Percentiles rank a stretch among this genome's conserved stretches.
Evolutionary conservation across 192 early-diverging fungal genomes (phyloP).

Genomic region (Coemansia sp.): DNA sequence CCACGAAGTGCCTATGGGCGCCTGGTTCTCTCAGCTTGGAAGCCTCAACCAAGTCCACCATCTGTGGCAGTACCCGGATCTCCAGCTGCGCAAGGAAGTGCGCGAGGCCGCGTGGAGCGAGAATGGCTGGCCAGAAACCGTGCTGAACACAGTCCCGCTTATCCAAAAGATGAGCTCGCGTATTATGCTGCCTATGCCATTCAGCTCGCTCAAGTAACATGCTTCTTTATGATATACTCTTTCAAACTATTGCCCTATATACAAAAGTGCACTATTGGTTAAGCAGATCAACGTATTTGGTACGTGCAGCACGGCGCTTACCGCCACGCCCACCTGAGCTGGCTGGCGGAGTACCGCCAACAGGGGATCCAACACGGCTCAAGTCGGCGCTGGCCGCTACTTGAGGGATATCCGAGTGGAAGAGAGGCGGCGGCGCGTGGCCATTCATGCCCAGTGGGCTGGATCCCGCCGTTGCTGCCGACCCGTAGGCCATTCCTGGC

Average conservation of each 20-base stretch:
- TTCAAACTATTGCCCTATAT: background rate
- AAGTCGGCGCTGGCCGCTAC: slow-evolving; percentile 17
- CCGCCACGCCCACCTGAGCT: slow-evolving; percentile 19
- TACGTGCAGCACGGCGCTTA: slow-evolving; percentile 48
- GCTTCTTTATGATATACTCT: background rate
- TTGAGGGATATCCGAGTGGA: slow-evolving; percentile 14
- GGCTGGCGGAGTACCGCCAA: slow-evolving; percentile 16
- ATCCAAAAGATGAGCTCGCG: slow-evolving; percentile 79
- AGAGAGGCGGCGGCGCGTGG: background rate
- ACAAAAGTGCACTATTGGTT: slow-evolving; percentile 23
- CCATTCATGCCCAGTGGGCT: background rate
- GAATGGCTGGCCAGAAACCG: slow-evolving; percentile 92
- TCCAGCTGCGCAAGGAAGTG: slow-evolving; percentile 84
- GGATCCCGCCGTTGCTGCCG: slow-evolving; percentile 3
- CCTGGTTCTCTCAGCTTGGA: slow-evolving; percentile 94
- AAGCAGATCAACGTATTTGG: slow-evolving; percentile 57
- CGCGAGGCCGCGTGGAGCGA: slow-evolving; percentile 92
- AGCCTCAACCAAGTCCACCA: slow-evolving; percentile 88
- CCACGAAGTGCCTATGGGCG: slow-evolving; percentile 90
- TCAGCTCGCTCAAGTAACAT: slow-evolving; percentile 71
- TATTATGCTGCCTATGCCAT: slow-evolving; percentile 74
- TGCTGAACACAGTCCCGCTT: slow-evolving; percentile 83
- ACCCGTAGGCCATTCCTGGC: background rate
- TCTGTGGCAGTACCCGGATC: slow-evolving; percentile 86
- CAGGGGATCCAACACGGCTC: slow-evolving; percentile 41